Evolutionary conservation across 805 yeast species (phyloP).

Genomic region (Tetrapisispora taiwanensis): DNA sequence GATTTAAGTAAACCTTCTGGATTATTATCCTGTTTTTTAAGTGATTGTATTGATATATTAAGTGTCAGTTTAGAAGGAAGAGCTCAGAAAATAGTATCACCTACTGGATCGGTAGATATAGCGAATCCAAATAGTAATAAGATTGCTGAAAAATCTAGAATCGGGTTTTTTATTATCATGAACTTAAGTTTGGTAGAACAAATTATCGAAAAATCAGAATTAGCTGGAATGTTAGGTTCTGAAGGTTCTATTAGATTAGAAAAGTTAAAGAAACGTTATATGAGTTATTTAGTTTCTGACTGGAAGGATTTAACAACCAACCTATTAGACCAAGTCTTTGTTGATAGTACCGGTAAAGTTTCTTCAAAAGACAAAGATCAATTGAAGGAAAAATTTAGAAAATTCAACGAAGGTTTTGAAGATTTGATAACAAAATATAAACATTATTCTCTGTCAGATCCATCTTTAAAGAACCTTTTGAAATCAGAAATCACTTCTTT

Average conservation of each 20-base stretch:
- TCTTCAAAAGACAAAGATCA: slow-evolving; percentile 64
- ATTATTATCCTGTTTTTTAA: slow-evolving; percentile 53
- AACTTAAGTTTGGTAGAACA: slow-evolving; percentile 70
- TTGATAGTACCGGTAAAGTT: slow-evolving; percentile 35
- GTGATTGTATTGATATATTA: slow-evolving; percentile 72
- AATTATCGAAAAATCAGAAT: slow-evolving; percentile 49
- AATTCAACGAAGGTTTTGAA: slow-evolving; percentile 77
- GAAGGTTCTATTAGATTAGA: slow-evolving; percentile 54
- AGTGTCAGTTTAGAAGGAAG: slow-evolving; percentile 53
- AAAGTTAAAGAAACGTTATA: slow-evolving; percentile 60
- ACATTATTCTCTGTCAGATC: slow-evolving; percentile 55
- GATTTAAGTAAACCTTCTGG: slow-evolving; percentile 30
- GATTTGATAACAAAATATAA: slow-evolving; percentile 59
- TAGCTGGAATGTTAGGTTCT: slow-evolving; percentile 44
- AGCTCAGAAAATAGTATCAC: slow-evolving; percentile 30
- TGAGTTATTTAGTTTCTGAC: slow-evolving; percentile 58
- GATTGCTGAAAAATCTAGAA: slow-evolving; percentile 28
- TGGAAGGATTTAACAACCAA: slow-evolving; percentile 76
- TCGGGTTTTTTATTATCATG: slow-evolving; percentile 64
- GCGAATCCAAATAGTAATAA: slow-evolving; percentile 14
- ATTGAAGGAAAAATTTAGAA: slow-evolving; percentile 74
- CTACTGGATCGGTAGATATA: slow-evolving; percentile 18
- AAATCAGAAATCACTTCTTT: slow-evolving; percentile 60
- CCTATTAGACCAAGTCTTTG: slow-evolving; percentile 68
- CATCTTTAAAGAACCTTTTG: slow-evolving; percentile 50